A percentile compares a stretch with the other conserved stretches of the same genome.
These are phyloP conservation scores for Plectosphaerella cucumerina DNA, from an alignment of 2,329 filamentous ascomycete species.

Conservation along the genomic window DNA sequence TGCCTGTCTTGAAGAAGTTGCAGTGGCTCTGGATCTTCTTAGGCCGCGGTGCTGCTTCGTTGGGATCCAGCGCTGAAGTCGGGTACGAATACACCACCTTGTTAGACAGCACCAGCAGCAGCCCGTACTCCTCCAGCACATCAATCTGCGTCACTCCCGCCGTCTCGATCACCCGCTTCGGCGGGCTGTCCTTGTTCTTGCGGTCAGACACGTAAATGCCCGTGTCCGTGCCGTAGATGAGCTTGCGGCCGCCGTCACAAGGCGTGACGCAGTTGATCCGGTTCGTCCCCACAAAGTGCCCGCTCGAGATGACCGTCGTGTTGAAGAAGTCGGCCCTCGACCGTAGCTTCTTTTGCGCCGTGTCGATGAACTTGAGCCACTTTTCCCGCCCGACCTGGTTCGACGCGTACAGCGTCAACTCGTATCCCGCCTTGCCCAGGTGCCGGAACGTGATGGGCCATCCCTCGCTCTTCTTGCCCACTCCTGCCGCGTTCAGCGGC, in stretches of 20 bases:
- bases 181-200: constrained; percentile 77
- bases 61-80: constrained; percentile 78
- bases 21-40: constrained; percentile 97
- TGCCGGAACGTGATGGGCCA: constrained; percentile 96
- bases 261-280: constrained; percentile 93
- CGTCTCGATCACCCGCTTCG: constrained; percentile 79
- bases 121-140: constrained; percentile 89
- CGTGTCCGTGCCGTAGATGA: constrained; percentile 91
- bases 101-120: constrained; percentile 87
- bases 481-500: constrained; percentile 40
- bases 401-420: constrained; percentile 81
- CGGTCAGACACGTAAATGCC: constrained; percentile 92
- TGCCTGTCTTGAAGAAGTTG: constrained; percentile 97
- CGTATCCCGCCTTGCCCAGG: constrained; percentile 92
- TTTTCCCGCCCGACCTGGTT: constrained; percentile 86
- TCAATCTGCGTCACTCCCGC: constrained; percentile 91
- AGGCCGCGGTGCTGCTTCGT: constrained; percentile 79
- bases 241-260: constrained; percentile 89
- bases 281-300: constrained; percentile 63
- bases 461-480: constrained; percentile 65
- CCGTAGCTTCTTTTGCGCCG: constrained; percentile 80
- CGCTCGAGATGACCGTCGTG: constrained; percentile 55
- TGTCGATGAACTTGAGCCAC: constrained; percentile 94
- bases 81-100: constrained; percentile 90
- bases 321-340: constrained; percentile 91